These are phyloP conservation scores for Scedosporium boydii DNA, from an alignment of 2,329 filamentous ascomycete species.

Conservation along the genomic window DNA sequence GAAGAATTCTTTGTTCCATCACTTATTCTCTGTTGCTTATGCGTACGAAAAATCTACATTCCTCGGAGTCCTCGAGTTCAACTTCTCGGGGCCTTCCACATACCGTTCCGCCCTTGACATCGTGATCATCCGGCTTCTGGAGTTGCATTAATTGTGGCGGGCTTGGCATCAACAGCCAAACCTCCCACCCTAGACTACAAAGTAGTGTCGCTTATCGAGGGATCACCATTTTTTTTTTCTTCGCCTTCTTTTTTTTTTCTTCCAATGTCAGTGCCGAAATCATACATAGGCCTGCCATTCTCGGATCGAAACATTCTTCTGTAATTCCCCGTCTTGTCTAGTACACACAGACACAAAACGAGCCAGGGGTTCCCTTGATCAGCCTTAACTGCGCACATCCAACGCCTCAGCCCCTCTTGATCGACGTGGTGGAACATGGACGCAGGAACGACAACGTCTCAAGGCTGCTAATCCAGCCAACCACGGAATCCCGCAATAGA, in stretches of 20 bases:
- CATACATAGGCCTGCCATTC: not conserved
- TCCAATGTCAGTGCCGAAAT: not conserved
- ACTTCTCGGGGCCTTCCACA: too few relatives aligned
- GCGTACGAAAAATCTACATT: too few relatives aligned
- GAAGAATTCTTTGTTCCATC: too few relatives aligned
- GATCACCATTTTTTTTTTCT: not conserved
- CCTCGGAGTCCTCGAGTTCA: too few relatives aligned
- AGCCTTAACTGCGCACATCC: constrained; percentile 1
- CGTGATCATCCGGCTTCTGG: not conserved
- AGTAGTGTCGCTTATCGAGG: not conserved
- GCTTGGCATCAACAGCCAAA: not conserved
- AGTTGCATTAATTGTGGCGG: not conserved
- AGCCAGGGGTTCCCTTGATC: not conserved
- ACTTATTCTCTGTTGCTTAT: too few relatives aligned
- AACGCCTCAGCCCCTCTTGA: constrained; percentile 5
- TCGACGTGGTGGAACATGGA: constrained; percentile 4
- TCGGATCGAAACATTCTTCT: not conserved
- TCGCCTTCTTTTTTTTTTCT: not conserved
- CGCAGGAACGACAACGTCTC: not conserved
- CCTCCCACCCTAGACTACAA: not conserved
- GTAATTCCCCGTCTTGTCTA: not conserved
- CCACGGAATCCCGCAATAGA: not conserved
- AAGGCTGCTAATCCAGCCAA: not conserved
- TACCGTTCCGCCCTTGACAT: too few relatives aligned
- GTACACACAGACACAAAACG: not conserved